Evolutionary conservation across 164 flowering plant species (phyloP).

Genomic region (Macadamia integrifolia): DNA sequence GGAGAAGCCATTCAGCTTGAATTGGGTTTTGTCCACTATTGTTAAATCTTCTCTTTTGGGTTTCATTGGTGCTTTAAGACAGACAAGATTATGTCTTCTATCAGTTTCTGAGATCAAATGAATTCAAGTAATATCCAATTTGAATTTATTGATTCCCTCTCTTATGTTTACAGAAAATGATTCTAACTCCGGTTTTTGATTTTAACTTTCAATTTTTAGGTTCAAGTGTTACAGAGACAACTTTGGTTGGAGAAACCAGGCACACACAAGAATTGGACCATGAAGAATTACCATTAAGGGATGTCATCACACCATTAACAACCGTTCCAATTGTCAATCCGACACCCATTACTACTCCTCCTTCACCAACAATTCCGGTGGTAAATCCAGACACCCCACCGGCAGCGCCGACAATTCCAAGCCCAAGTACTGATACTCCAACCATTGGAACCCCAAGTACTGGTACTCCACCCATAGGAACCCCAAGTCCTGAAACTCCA

Average conservation of each 20-base stretch:
- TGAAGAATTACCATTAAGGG: constrained; percentile 21
- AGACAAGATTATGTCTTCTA: background rate
- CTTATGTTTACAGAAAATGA: too few species aligned
- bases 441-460: constrained; percentile 20
- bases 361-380: too few species aligned
- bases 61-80: background rate
- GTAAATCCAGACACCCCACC: background rate
- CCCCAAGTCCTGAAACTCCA: constrained; percentile 18
- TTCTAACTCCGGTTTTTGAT: constrained; percentile 4
- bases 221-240: constrained; percentile 29
- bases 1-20: background rate
- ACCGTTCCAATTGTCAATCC: constrained; percentile 54
- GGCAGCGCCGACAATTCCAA: background rate
- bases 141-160: too few species aligned
- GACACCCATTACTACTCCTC: constrained; percentile 2
- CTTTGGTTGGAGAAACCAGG: constrained; percentile 20
- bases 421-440: constrained; percentile 17
- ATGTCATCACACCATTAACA: constrained; percentile 35
- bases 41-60: background rate
- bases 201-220: constrained; percentile 23
- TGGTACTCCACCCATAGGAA: constrained; percentile 14
- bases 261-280: constrained; percentile 7
- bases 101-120: too few species aligned
- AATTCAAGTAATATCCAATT: too few species aligned
- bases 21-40: too few species aligned